Conservation (phyloP, 805 yeast species). For the Saccharomycodes ludwigii region DNA sequence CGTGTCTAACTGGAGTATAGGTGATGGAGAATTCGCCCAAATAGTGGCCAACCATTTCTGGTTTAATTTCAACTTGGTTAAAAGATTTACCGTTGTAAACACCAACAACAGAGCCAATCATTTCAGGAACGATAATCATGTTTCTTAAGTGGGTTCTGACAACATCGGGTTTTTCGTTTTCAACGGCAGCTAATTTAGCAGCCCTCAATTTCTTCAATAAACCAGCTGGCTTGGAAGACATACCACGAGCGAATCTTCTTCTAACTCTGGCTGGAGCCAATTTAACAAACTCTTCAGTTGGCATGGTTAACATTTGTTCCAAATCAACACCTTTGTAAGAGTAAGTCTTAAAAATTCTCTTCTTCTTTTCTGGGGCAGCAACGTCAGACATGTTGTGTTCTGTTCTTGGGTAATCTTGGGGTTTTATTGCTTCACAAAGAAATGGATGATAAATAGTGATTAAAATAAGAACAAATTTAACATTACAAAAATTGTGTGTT, state of each 20-base stretch:
- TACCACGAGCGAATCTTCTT: conserved; percentile 98
- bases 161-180: conserved; percentile 91
- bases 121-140: conserved; percentile 98
- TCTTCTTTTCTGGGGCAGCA: conserved; percentile 48
- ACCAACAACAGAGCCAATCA: conserved; percentile 98
- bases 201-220: conserved; percentile 95
- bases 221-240: conserved; percentile 89
- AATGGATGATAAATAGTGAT: no score
- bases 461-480: no score
- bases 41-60: conserved; percentile 99
- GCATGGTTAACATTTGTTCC: conserved; percentile 82
- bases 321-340: conserved; percentile 98
- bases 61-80: conserved; percentile 97
- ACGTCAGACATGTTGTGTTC: conserved; percentile 16
- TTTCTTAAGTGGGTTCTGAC: conserved; percentile 99
- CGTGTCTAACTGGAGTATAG: conserved; percentile 99
- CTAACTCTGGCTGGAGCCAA: conserved; percentile 97
- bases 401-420: conserved; percentile 2
- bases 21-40: conserved; percentile 99
- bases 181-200: conserved; percentile 82
- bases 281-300: conserved; percentile 94
- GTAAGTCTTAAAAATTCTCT: conserved; percentile 92
- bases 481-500: no score
- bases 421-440: no score
- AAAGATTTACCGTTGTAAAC: conserved; percentile 99